Conservation (phyloP, 805 yeast species). For the Lipomyces mesembrius region DNA sequence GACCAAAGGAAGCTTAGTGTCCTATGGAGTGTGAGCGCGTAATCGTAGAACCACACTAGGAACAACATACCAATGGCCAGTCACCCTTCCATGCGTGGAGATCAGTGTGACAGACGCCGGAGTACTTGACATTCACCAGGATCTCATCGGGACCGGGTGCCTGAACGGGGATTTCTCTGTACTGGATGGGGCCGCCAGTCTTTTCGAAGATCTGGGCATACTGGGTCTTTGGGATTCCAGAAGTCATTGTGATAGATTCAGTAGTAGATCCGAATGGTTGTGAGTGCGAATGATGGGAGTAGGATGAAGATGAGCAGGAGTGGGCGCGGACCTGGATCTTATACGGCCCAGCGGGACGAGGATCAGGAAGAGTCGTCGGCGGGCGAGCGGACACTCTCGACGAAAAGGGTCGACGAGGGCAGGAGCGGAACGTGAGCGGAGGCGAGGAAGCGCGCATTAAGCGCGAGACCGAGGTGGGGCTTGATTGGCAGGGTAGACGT, state of each 20-base stretch:
- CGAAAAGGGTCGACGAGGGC: background rate
- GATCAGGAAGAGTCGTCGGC: background rate
- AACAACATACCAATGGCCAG: conserved; percentile 67
- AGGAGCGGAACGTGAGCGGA: background rate
- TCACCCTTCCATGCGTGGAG: conserved; percentile 94
- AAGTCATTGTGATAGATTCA: background rate
- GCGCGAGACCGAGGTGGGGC: background rate
- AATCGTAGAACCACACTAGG: background rate
- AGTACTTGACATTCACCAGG: conserved; percentile 78
- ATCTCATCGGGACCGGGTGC: conserved; percentile 76
- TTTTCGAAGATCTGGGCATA: conserved; percentile 54
- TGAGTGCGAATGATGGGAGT: conserved; percentile 3
- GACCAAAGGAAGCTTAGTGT: conserved; percentile 72
- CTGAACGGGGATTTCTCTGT: conserved; percentile 81
- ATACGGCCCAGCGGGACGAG: no score
- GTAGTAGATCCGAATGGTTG: conserved; percentile 2
- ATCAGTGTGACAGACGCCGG: conserved; percentile 95
- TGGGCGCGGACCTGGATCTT: conserved; percentile 7
- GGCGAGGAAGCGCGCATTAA: background rate
- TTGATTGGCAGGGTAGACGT: background rate
- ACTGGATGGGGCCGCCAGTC: conserved; percentile 43
- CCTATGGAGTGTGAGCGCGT: conserved; percentile 5
- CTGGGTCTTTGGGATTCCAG: conserved; percentile 63
- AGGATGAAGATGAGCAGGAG: conserved; percentile 6
- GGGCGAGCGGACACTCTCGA: background rate